Conservation (phyloP, 257 asterid species). For the Solanum pinnatisectum region DNA sequence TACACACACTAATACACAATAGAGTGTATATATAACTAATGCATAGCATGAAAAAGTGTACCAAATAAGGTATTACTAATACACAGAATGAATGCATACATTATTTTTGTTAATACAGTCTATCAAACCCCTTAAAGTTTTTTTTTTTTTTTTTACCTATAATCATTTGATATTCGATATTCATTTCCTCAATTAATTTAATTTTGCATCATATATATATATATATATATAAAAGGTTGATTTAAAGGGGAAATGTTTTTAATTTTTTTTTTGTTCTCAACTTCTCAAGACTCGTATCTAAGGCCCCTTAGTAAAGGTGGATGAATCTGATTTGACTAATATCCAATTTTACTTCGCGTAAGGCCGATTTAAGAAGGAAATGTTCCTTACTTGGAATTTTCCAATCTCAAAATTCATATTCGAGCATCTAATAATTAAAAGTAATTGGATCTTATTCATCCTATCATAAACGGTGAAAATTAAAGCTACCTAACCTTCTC, state of each 20-base stretch:
- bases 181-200: background rate
- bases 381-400: fast-evolving
- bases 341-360: background rate
- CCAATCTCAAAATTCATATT: background rate
- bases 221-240: background rate
- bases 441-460: background rate
- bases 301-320: background rate
- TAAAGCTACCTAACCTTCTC: background rate
- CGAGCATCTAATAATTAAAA: background rate
- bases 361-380: background rate
- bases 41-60: too few species aligned
- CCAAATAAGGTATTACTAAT: too few species aligned
- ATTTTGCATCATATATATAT: too few species aligned
- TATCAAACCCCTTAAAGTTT: background rate
- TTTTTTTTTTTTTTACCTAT: background rate
- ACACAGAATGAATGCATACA: too few species aligned
- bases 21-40: too few species aligned
- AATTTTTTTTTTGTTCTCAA: too few species aligned
- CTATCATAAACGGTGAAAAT: background rate
- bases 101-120: too few species aligned
- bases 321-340: background rate
- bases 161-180: background rate
- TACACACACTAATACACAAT: too few species aligned
- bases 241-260: background rate
- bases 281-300: background rate